Evolutionary conservation across 192 early-diverging fungal genomes (phyloP), one percentile per base, ranked within the genome.

Genomic region (Umbelopsis vinacea): DNA sequence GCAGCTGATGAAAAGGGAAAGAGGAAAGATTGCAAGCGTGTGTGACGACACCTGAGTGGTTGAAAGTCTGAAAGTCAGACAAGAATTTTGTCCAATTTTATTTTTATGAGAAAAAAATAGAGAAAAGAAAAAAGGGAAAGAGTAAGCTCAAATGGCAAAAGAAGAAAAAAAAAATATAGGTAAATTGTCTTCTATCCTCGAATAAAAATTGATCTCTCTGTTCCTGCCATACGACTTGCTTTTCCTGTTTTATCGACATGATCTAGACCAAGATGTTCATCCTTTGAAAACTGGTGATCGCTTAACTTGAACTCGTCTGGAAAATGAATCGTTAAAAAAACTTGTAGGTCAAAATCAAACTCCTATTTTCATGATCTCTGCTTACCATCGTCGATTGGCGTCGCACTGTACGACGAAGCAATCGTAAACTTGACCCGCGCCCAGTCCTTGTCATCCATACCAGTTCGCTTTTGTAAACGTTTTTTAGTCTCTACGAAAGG

Each of bases 381-480:
- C 22, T 75, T 71, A 67, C 68, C 71, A 24, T 72, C 57, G 66
- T 74, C 63, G 38, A 79, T 52, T 6, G 26, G 23, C 12, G 46
- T 47, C 9, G 53, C 22, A 53, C 45, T 45, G 24, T 66, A 60
- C 26, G 57, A 60, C 63, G 67, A 68, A 38, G 84, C 69, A 75
- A 88, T 79, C 72, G 78, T 67, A 60, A 89, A 71, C 73, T 87
- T 92, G 63, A 91, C 81, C 68, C 89, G 90, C 0, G 76, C 83
- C 69, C 92, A 92, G 45, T 98, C 96, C 83, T 93, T 94, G 47
- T 96, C 92, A 73, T 84, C 85, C 87, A 93, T 85, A 14, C 93
- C 93, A 23, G 92, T 83, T 40, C 89, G 79, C 67, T 55, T 76
- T 67, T 88, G 88, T 68, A 98, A 82, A 8, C 96, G 86, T 66